Evolutionary conservation across 768 basidiomycete genomes (phyloP).

Genomic region (Cystofilobasidium bisporidii): DNA sequence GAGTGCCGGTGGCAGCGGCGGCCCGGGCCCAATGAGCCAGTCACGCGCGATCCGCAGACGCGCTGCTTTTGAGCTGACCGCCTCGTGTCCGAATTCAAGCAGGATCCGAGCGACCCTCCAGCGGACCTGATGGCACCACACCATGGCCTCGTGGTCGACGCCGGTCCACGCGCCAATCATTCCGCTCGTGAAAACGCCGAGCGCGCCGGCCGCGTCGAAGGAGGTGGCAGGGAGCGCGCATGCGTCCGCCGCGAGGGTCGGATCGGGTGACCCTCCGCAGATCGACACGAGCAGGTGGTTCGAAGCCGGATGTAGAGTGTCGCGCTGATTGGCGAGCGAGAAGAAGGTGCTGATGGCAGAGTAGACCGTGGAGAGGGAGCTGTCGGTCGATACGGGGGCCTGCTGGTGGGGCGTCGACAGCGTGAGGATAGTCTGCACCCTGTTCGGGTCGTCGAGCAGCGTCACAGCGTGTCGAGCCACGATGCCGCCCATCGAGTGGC

Average conservation of each 20-base stretch:
- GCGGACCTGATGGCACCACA: conserved; percentile 97
- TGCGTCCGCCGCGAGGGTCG: conserved; percentile 83
- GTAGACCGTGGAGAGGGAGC: conserved; percentile 68
- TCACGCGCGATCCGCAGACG: conserved; percentile 46
- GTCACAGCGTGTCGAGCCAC: conserved; percentile 68
- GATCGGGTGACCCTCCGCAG: conserved; percentile 84
- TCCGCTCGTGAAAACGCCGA: conserved; percentile 63
- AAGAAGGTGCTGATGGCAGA: conserved; percentile 41
- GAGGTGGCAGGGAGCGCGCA: conserved; percentile 52
- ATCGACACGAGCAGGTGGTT: conserved; percentile 53
- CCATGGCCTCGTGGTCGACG: conserved; percentile 90
- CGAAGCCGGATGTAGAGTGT: not conserved
- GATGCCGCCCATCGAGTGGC: conserved; percentile 96
- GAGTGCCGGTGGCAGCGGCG: not conserved
- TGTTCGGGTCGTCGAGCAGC: conserved; percentile 43
- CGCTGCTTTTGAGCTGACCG: conserved; percentile 28
- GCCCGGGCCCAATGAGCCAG: conserved; percentile 56
- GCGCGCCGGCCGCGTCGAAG: conserved; percentile 40
- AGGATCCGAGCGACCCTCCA: conserved; percentile 74
- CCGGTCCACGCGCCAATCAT: conserved; percentile 90
- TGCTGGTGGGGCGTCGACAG: conserved; percentile 88
- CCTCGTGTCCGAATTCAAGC: conserved; percentile 45
- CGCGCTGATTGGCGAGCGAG: conserved; percentile 45
- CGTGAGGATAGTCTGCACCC: conserved; percentile 72
- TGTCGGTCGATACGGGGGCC: conserved; percentile 80